A percentile compares a stretch with the other conserved stretches of the same genome.
Conservation (phyloP, 75 land plant genomes). For the Pinus albicaulis region DNA sequence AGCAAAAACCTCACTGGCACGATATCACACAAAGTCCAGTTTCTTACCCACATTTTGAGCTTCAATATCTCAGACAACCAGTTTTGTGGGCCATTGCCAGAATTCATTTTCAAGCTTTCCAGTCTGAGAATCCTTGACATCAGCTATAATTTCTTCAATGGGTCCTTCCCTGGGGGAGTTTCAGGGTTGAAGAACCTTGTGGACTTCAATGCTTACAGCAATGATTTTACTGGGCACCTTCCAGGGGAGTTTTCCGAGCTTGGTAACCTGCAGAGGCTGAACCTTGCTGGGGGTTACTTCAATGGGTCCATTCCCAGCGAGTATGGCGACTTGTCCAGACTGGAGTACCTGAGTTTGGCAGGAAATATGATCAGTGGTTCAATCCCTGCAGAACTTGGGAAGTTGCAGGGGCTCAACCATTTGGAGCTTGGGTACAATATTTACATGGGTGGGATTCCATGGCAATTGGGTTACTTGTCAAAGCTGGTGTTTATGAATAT, state of each 20-base stretch:
- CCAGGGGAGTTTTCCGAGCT: constrained; percentile 16
- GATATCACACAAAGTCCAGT: constrained; percentile 18
- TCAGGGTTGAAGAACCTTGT: constrained; percentile 1
- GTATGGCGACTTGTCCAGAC: constrained; percentile 12
- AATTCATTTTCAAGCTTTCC: constrained; percentile 37
- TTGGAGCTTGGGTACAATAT: constrained; percentile 31
- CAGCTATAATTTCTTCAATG: constrained; percentile 6
- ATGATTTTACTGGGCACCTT: constrained; percentile 18
- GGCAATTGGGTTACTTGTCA: constrained; percentile 16
- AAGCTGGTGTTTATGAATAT: constrained; percentile 20
- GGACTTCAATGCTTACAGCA: too few relatives aligned
- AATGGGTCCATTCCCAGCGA: constrained; percentile 26
- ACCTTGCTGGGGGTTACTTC: constrained; percentile 30
- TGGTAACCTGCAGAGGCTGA: constrained; percentile 16
- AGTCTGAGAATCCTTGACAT: constrained; percentile 52
- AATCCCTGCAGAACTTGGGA: constrained; percentile 32
- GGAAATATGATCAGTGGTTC: constrained; percentile 35
- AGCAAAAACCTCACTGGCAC: constrained; percentile 40
- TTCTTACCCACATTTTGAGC: constrained; percentile 28
- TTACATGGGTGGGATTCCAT: constrained; percentile 26
- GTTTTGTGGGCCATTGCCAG: constrained; percentile 53
- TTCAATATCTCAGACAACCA: constrained; percentile 61
- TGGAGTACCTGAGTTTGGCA: constrained; percentile 16
- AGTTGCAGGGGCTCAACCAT: constrained; percentile 10
- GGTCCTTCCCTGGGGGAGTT: constrained; percentile 3